phyloP scores from a whole-genome alignment of 2,329 filamentous ascomycete genomes.

The Alternaria angustiovoidea region DNA sequence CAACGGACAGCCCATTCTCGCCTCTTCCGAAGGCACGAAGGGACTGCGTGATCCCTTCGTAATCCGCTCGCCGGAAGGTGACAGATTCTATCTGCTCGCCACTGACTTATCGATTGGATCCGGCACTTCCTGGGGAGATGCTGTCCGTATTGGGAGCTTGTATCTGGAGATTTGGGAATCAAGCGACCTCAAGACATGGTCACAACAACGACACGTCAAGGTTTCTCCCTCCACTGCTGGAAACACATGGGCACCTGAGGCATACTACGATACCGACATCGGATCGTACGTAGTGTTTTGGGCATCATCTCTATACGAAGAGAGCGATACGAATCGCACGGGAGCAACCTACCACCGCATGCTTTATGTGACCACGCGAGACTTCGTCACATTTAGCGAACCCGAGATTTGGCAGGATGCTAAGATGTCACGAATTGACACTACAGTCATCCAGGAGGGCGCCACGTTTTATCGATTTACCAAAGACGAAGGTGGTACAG shows the following conservation, averaged over 20 bases:
- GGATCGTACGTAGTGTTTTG: conserved; percentile 58
- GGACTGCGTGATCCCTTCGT: conserved; percentile 64
- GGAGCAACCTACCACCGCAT: conserved; percentile 61
- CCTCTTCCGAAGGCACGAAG: conserved; percentile 57
- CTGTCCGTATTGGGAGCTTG: conserved; percentile 58
- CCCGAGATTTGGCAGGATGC: conserved; percentile 62
- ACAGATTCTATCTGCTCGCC: conserved; percentile 62
- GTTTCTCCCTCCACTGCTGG: conserved; percentile 61
- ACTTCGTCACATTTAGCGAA: conserved; percentile 61
- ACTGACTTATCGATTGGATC: conserved; percentile 64
- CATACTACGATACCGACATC: conserved; percentile 58
- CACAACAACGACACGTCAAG: conserved; percentile 58
- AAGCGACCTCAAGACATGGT: conserved; percentile 61
- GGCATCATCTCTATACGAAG: conserved; percentile 58
- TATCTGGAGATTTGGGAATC: conserved; percentile 65
- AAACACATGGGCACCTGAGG: conserved; percentile 64
- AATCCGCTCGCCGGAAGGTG: conserved; percentile 60
- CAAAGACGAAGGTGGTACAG: conserved; percentile 61
- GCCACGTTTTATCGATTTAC: conserved; percentile 62
- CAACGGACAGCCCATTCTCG: conserved; percentile 56
- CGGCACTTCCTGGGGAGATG: conserved; percentile 61
- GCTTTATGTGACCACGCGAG: conserved; percentile 61
- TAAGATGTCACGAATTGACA: conserved; percentile 61
- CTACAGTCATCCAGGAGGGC: conserved; percentile 58
- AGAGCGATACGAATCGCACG: conserved; percentile 53